Evolutionary conservation across 2,329 filamentous ascomycete genomes (phyloP).

Genomic region (Verticillium nonalfalfae): DNA sequence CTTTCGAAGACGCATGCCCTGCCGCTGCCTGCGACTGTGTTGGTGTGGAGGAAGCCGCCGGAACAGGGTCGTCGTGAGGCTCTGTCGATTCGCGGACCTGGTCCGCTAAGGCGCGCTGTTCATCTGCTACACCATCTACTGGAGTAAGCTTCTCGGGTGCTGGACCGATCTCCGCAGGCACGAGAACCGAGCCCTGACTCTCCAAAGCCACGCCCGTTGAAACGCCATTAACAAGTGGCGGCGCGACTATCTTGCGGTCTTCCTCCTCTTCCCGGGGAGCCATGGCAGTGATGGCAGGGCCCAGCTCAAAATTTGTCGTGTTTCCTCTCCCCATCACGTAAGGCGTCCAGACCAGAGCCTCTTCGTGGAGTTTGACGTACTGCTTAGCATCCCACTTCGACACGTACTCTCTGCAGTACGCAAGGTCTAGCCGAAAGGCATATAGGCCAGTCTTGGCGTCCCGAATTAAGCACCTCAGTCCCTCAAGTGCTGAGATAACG

Average conservation of each 20-base stretch:
- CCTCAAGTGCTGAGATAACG: conserved; percentile 89
- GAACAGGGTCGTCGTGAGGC: conserved; percentile 7
- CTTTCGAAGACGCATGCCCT: conserved; percentile 5
- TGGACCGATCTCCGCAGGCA: background rate
- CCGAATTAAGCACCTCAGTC: conserved; percentile 78
- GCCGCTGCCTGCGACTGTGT: background rate
- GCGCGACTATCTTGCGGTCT: conserved; percentile 24
- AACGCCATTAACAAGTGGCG: background rate
- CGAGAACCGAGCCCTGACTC: background rate
- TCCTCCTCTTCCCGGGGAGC: conserved; percentile 77
- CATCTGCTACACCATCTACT: background rate
- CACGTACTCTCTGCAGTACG: conserved; percentile 83
- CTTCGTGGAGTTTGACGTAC: conserved; percentile 77
- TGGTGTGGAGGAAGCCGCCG: background rate
- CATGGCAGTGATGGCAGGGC: conserved; percentile 75
- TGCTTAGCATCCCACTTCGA: conserved; percentile 83
- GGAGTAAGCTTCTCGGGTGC: background rate
- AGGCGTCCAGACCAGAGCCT: conserved; percentile 85
- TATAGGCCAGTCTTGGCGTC: conserved; percentile 87
- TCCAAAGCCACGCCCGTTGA: background rate
- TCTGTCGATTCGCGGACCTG: conserved; percentile 24
- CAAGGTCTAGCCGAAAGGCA: conserved; percentile 78
- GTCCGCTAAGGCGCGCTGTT: background rate
- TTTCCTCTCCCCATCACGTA: conserved; percentile 92
- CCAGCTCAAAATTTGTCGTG: conserved; percentile 75